Evolutionary conservation across 78 protist genomes (phyloP), one percentile per base, ranked within the genome.

Genomic region (Pigoraptor vietnamica): DNA sequence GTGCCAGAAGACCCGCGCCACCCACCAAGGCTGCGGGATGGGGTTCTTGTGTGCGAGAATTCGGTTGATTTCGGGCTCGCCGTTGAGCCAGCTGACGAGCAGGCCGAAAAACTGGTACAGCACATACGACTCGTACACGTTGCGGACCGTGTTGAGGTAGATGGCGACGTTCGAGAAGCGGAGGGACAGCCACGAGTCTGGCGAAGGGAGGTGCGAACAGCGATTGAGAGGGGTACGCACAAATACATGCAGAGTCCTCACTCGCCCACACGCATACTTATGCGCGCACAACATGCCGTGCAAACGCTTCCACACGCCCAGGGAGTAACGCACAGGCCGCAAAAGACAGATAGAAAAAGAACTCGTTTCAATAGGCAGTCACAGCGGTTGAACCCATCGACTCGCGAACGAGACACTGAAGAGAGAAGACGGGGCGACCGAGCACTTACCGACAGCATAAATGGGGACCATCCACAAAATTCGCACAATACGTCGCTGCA

Each of bases 121-220:
- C 32, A 92, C 95, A 40, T 48, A 93, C 33, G 94, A 91, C 35
- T 95, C 96, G 39, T 93, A 95, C n/a, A 2, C 9, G 40, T 93
- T 92, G 23, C 95, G 89, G 9, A 89, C 33, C 14, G 83, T 81
- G 67, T 93, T 92, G 33, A 95, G 55, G 92, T 92, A 92, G 29
- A 83, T 36, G 10, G 94, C 39, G 24, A 48, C 91, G 81, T 0
- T 6, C 23, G 48, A 19, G 32, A 88, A 89, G 23, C 81, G 24
- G 39, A 95, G 39, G 32, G 93, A 88, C 10, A 91, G 0, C 40
- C 39, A 86, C 6, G 92, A 40, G 39, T 39, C 86, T 48, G 67
- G 14, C 67, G 29, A 48, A 48, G 14, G 6, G 67, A 48, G 67
- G 67, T 21, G 67, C 67, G 67, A 48, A 14, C 67, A 48, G 67